phyloP scores from a whole-genome alignment of 177 flowering plant species.

The Vitis hybrid region DNA sequence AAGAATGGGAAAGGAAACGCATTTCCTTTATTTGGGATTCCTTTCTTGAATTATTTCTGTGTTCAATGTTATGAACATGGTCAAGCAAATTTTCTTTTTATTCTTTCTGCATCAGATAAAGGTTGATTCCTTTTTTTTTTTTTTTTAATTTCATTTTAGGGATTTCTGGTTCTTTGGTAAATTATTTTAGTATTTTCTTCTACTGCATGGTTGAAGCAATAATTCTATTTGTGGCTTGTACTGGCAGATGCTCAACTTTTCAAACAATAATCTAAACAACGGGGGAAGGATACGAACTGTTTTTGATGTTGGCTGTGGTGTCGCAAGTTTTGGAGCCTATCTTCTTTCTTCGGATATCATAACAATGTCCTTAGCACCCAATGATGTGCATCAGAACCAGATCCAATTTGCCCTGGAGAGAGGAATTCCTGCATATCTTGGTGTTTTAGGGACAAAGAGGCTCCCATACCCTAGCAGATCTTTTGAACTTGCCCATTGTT shows the following conservation, averaged over 20 bases:
- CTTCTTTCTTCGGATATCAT: slow-evolving; percentile 43
- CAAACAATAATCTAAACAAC: slow-evolving; percentile 33
- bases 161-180: not conserved
- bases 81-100: not conserved
- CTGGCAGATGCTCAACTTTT: slow-evolving; percentile 50
- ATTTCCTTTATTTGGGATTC: not conserved
- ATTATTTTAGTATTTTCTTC: not conserved
- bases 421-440: slow-evolving; percentile 58
- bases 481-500: slow-evolving; percentile 59
- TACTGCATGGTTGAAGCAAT: not conserved
- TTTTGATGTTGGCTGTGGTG: slow-evolving; percentile 55
- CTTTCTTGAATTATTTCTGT: no score
- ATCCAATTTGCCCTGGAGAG: slow-evolving; percentile 59
- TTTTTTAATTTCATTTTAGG: not conserved
- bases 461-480: slow-evolving; percentile 63
- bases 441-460: slow-evolving; percentile 51
- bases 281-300: slow-evolving; percentile 46
- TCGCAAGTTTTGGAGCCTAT: slow-evolving; percentile 54
- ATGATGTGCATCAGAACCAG: slow-evolving; percentile 61
- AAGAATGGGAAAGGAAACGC: not conserved
- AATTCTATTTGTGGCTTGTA: slow-evolving; percentile 9
- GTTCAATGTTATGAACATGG: no score
- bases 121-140: not conserved
- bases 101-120: no score
- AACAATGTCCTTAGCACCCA: slow-evolving; percentile 56